These are phyloP conservation scores for Mucor plumbeus DNA, from an alignment of 371 early-diverging fungal species.

Conservation along the genomic window DNA sequence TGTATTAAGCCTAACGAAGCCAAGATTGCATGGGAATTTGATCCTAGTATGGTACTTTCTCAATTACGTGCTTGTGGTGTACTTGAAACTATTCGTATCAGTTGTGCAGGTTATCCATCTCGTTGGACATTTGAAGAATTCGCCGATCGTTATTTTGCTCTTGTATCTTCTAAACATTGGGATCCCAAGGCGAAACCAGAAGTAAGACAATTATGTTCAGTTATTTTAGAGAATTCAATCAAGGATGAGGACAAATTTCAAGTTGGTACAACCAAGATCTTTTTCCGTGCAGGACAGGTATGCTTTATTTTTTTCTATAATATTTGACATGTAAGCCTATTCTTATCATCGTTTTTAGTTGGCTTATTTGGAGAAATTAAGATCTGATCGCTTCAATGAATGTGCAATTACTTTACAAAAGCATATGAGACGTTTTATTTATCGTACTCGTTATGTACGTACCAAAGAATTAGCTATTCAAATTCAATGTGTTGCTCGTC, in stretches of 20 bases:
- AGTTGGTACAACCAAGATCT: slow-evolving; percentile 95
- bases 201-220: slow-evolving; percentile 54
- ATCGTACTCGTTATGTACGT: slow-evolving; percentile 72
- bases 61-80: slow-evolving; percentile 99
- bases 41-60: slow-evolving; percentile 90
- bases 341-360: slow-evolving; percentile 41
- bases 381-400: slow-evolving; percentile 79
- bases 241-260: slow-evolving; percentile 85
- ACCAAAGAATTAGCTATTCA: slow-evolving; percentile 64
- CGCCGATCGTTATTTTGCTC: slow-evolving; percentile 88
- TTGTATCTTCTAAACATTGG: slow-evolving; percentile 80
- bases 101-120: slow-evolving; percentile 98
- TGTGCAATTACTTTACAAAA: slow-evolving; percentile 89
- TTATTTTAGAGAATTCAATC: slow-evolving; percentile 72
- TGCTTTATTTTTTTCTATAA: not conserved
- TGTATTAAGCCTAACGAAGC: slow-evolving; percentile 98
- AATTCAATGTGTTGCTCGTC: slow-evolving; percentile 71
- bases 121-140: slow-evolving; percentile 96
- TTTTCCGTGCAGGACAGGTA: slow-evolving; percentile 93
- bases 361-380: slow-evolving; percentile 90
- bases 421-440: slow-evolving; percentile 78
- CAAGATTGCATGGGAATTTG: slow-evolving; percentile 89
- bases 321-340: not conserved
- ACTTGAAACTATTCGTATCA: slow-evolving; percentile 99
- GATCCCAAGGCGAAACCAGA: slow-evolving; percentile 44